Percentiles rank a stretch among this genome's conserved stretches.
Evolutionary conservation across 352 stramenopile species (phyloP).

Genomic region (Globisporangium sylvaticum): DNA sequence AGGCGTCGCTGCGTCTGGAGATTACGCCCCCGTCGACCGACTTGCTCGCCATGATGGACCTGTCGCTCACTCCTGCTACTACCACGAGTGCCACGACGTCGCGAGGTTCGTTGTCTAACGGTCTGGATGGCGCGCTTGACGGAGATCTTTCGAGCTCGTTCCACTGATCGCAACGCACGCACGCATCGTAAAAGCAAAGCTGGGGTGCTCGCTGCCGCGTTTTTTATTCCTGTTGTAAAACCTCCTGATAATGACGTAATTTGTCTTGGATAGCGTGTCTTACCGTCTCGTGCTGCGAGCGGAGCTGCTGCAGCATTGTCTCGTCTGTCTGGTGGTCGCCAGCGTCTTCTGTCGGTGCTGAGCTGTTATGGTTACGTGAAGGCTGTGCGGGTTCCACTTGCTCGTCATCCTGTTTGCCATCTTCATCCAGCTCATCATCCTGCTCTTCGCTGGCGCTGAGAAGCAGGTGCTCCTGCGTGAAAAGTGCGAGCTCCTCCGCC

Average conservation of each 20-base stretch:
- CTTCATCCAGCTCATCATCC: neutral
- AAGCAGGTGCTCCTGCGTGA: constrained; percentile 1
- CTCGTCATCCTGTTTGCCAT: neutral
- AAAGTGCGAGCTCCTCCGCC: constrained; percentile 10
- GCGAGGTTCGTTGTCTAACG: constrained; percentile 34
- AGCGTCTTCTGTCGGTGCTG: neutral
- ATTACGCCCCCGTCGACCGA: constrained; percentile 54
- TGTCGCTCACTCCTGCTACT: constrained; percentile 22
- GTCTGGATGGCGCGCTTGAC: constrained; percentile 21
- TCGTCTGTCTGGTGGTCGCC: constrained; percentile 7
- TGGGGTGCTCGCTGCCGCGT: neutral
- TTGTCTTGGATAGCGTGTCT: constrained; percentile 35
- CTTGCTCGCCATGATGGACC: constrained; percentile 62
- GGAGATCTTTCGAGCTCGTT: constrained; percentile 16
- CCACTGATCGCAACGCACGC: constrained; percentile 4
- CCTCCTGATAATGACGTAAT: constrained; percentile 31
- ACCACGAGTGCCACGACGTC: constrained; percentile 18
- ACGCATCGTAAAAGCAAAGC: neutral
- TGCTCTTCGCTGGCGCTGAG: neutral
- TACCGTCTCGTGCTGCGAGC: constrained; percentile 33
- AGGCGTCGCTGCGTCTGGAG: constrained; percentile 45
- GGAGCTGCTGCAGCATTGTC: constrained; percentile 6
- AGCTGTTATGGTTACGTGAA: neutral
- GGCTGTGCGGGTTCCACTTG: neutral
- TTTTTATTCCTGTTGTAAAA: constrained; percentile 21